Percentiles rank a stretch among this genome's conserved stretches.
Evolutionary conservation across 805 yeast species (phyloP).

Genomic region (Pichia manshurica): DNA sequence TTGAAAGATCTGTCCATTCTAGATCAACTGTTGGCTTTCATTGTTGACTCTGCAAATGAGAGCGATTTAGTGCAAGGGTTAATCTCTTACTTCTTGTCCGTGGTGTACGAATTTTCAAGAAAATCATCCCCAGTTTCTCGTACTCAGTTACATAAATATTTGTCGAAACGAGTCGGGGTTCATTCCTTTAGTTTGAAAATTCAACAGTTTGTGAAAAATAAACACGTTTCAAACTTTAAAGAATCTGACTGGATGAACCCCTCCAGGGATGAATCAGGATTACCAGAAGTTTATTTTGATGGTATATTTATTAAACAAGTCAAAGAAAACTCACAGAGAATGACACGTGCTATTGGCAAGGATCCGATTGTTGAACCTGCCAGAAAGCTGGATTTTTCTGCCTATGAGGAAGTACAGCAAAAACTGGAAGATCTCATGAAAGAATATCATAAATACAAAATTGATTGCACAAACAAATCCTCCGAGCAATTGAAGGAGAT

Average conservation of each 20-base stretch:
- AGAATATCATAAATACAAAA: slow-evolving; percentile 18
- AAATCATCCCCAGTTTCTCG: slow-evolving; percentile 59
- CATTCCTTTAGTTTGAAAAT: slow-evolving; percentile 73
- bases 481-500: slow-evolving; percentile 21
- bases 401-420: slow-evolving; percentile 41
- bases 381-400: slow-evolving; percentile 57
- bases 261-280: slow-evolving; percentile 71
- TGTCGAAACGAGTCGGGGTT: slow-evolving; percentile 70
- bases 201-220: slow-evolving; percentile 61
- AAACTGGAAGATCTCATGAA: slow-evolving; percentile 23
- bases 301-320: slow-evolving; percentile 56
- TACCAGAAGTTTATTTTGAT: slow-evolving; percentile 78
- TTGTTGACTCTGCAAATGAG: slow-evolving; percentile 40
- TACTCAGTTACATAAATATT: slow-evolving; percentile 49
- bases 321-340: slow-evolving; percentile 61
- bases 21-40: slow-evolving; percentile 61
- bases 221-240: slow-evolving; percentile 51
- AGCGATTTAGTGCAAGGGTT: slow-evolving; percentile 56
- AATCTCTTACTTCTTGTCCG: slow-evolving; percentile 65
- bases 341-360: slow-evolving; percentile 63
- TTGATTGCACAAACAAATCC: slow-evolving; percentile 16
- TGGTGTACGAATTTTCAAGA: slow-evolving; percentile 70
- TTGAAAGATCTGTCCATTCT: slow-evolving; percentile 60
- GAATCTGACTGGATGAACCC: slow-evolving; percentile 44
- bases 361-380: slow-evolving; percentile 73